Evolutionary conservation across 441 rosid genomes (phyloP), one percentile per base, ranked within the genome.

Genomic region (Aquilaria agallochum): DNA sequence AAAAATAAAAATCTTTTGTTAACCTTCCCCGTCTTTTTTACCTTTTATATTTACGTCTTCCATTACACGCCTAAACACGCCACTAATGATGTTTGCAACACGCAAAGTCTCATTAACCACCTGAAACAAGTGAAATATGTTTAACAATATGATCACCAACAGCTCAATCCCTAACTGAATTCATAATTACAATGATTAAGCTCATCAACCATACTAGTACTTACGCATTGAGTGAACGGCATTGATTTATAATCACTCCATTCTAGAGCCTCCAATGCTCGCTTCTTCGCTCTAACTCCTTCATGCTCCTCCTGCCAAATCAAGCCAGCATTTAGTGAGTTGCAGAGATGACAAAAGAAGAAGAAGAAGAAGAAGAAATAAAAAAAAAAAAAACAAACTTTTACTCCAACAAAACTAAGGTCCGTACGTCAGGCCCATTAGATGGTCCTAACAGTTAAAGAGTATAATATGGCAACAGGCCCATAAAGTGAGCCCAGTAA

Each of bases 161-260:
- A 40, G 11, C 27, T 12, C 40, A 62, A 62, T 53, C 27, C 9
- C 6, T 54, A 9, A 5, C 8, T 12, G 27, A 31, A 30, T 3
- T 31, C 11, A n/a, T 53, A 3, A 53, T 9, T 31, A 31, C 13
- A n/a, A 6, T 8, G 45, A 40, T 40, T 11, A 55, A 31, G 58
- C 12, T 55, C 42, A 31, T n/a, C 11, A 31, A 9, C 2, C 40
- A 31, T 2, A 27, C 11, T 20, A 9, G 14, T 8, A 69, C 99
- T 83, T 76, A 95, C 99, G 67, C 98, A 92, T 69, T 88, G 99
- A 58, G 99, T 95, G 79, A 95, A 95, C 11, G 92, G 85, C 99
- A 95, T 95, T n/a, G 98, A 83, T 77, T 92, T 95, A 71, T 95
- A 95, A 72, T 95, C 99, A 65, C 65, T 76, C 99, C 99, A 95